Conservation (phyloP, 805 yeast species). For the Kodamaea neixiangensis region DNA sequence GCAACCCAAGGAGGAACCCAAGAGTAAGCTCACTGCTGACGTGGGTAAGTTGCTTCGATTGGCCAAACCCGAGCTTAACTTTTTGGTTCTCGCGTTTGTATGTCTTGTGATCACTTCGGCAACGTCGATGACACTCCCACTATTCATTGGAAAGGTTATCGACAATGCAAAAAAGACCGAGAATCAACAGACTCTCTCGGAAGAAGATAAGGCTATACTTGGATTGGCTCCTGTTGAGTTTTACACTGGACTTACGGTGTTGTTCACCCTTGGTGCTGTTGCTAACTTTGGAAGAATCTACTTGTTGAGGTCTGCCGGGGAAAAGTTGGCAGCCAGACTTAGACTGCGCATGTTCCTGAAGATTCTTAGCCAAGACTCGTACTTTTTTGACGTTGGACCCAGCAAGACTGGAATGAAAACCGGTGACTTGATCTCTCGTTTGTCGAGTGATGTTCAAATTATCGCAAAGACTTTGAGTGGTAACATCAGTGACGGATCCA, state of each 20-base stretch:
- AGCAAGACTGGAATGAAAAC: constrained; percentile 56
- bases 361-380: constrained; percentile 81
- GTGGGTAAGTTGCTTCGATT: constrained; percentile 22
- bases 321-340: constrained; percentile 79
- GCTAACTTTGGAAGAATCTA: constrained; percentile 84
- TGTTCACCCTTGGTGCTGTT: constrained; percentile 71
- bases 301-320: constrained; percentile 77
- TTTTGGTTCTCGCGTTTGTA: constrained; percentile 51
- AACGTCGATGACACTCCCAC: constrained; percentile 78
- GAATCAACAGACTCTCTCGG: background rate
- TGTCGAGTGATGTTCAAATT: constrained; percentile 85
- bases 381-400: constrained; percentile 80
- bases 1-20: background rate
- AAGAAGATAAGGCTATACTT: constrained; percentile 24
- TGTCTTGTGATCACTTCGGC: constrained; percentile 72
- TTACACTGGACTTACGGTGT: constrained; percentile 56
- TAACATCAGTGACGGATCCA: constrained; percentile 87
- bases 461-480: constrained; percentile 85
- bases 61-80: constrained; percentile 16
- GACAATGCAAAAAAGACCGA: constrained; percentile 55
- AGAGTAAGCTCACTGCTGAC: constrained; percentile 14
- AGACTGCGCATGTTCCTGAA: constrained; percentile 76
- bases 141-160: constrained; percentile 80
- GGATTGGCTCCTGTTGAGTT: constrained; percentile 69
- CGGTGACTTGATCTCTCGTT: constrained; percentile 87